These are phyloP conservation scores for Scleroderma citrinum DNA, from an alignment of 768 basidiomycete species.

Conservation along the genomic window DNA sequence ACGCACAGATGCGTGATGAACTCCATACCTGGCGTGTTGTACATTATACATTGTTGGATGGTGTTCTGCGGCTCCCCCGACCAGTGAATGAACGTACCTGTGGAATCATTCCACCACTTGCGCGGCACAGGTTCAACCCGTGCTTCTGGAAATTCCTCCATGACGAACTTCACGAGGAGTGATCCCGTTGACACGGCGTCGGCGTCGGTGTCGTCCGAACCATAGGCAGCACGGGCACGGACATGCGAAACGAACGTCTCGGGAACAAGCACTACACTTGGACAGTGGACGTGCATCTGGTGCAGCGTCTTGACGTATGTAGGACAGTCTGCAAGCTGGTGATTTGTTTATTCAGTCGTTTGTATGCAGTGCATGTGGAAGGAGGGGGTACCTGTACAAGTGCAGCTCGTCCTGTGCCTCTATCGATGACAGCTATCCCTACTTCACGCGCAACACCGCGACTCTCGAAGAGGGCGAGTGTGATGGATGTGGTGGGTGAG, in stretches of 20 bases:
- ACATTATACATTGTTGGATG: neutral
- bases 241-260: constrained; percentile 65
- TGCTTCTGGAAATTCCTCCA: constrained; percentile 65
- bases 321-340: constrained; percentile 75
- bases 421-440: constrained; percentile 82
- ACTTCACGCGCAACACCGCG: constrained; percentile 77
- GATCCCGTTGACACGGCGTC: constrained; percentile 46
- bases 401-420: constrained; percentile 67
- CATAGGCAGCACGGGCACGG: no score
- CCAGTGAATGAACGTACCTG: constrained; percentile 39
- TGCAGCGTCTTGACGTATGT: constrained; percentile 87
- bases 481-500: no score
- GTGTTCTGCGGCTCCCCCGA: neutral
- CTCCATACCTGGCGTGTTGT: constrained; percentile 52
- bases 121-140: constrained; percentile 67
- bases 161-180: constrained; percentile 64
- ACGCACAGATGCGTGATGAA: constrained; percentile 74
- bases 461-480: constrained; percentile 65
- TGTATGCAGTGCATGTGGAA: neutral
- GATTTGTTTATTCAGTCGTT: no score
- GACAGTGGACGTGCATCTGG: constrained; percentile 75
- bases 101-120: constrained; percentile 81
- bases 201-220: no score
- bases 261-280: constrained; percentile 69
- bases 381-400: constrained; percentile 64